Evolutionary conservation across 2,329 filamentous ascomycete genomes (phyloP).

Genomic region (Triangularia verruculosa): DNA sequence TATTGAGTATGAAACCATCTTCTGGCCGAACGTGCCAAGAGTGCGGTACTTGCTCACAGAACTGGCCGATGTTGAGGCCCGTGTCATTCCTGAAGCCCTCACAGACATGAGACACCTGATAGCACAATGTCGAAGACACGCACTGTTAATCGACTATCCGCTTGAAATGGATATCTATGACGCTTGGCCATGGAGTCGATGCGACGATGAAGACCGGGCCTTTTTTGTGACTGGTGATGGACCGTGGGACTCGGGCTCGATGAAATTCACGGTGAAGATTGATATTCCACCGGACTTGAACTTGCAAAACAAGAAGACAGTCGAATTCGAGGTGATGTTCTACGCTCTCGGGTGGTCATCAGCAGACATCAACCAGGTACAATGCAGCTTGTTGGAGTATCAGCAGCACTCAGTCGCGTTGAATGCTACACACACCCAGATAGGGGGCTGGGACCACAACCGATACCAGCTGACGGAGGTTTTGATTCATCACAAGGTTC

Average conservation of each 20-base stretch:
- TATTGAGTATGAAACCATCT: background rate
- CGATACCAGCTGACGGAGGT: background rate
- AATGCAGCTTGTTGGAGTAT: background rate
- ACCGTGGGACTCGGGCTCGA: background rate
- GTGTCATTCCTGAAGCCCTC: background rate
- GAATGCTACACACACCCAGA: background rate
- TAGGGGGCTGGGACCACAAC: background rate
- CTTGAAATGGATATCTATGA: background rate
- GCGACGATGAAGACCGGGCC: background rate
- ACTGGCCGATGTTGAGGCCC: background rate
- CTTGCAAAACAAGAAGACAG: background rate
- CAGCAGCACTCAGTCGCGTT: background rate
- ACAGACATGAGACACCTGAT: background rate
- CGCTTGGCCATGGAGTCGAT: background rate
- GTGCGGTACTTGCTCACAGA: background rate
- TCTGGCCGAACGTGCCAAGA: background rate
- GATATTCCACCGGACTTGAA: background rate
- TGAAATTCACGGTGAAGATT: background rate
- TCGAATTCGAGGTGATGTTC: background rate
- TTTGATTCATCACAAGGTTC: background rate
- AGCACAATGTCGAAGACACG: background rate
- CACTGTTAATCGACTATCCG: background rate
- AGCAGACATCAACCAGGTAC: background rate
- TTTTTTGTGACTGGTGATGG: slow-evolving; percentile 1
- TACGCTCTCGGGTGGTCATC: background rate